Base-by-base conservation (phyloP, 495 filamentous ascomycete species). In the Chaetomium fimeti region DNA sequence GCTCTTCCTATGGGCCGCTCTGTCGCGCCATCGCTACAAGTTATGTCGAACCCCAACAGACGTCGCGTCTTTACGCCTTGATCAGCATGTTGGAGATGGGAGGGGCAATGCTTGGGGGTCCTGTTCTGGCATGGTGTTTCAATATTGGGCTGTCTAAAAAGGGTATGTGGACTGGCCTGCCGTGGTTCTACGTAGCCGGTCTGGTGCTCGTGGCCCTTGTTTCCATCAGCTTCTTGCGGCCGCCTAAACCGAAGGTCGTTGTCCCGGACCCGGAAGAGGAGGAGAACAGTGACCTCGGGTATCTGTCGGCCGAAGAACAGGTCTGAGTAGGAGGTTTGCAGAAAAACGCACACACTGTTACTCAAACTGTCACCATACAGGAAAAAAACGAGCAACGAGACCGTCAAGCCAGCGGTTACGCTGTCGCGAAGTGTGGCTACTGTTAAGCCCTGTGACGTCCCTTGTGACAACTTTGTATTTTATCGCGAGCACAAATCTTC, bases 61-160 rank as follows among this genome's bases (percentile, higher is more conserved):
- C 83, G 0, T 84, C 85, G 11, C 76, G 84, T 4, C 69, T 87
- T 16, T 87, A 83, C 61, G 83, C 81, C 0, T 74, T 86, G 40
- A 80, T 88, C 57, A 82, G 81, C 63, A 79, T 87, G 13, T 64
- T 84, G 16, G 84, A 88, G 65, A 81, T 81, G 0, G 56, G 83
- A 25, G 83, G 84, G 16, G 77, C 76, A n/a, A 74, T 85, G 12
- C 65, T 83, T 28, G 84, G 81, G 3, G 82, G 82, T 18, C 73
- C 85, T 0, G 70, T 82, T 0, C 76, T 86, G 60, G 86, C 85
- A 0, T 74, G 74, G 36, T 76, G 82, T 25, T 87, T 88, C 64
- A 79, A 81, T 53, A 54, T 77, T 6, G 85, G 85, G 1, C 56
- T 86, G 58, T 66, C 73, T 15, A 62, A 81, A 18, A 80, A 78